Conservation (phyloP, 2,329 filamentous ascomycete species). For the Ceratocystis cubensis region DNA sequence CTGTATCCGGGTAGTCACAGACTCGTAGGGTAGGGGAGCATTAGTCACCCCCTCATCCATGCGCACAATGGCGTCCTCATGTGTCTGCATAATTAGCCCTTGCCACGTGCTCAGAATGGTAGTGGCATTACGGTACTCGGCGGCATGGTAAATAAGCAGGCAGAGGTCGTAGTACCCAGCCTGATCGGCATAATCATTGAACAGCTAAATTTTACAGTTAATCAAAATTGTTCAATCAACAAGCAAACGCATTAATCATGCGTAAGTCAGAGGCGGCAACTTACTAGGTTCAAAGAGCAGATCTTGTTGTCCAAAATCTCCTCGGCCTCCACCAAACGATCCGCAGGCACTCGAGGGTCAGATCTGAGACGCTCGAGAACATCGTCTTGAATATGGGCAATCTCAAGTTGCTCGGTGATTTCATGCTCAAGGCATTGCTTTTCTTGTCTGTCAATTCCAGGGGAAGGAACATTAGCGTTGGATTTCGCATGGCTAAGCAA, state of each 20-base stretch:
- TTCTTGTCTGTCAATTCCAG: constrained; percentile 62
- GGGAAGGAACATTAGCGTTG: constrained; percentile 74
- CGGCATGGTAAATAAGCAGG: constrained; percentile 80
- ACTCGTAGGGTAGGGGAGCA: constrained; percentile 51
- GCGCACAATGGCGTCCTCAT: constrained; percentile 41
- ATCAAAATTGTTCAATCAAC: neutral
- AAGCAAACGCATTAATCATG: neutral
- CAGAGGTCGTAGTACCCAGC: constrained; percentile 90
- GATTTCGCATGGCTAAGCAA: constrained; percentile 84
- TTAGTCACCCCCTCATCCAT: constrained; percentile 26
- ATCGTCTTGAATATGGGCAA: constrained; percentile 92
- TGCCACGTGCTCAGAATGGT: constrained; percentile 79
- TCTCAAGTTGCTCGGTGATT: constrained; percentile 74
- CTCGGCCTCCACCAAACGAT: constrained; percentile 52
- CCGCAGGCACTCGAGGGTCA: constrained; percentile 55
- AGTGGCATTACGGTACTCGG: constrained; percentile 77
- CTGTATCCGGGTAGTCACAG: constrained; percentile 50
- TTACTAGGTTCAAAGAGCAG: constrained; percentile 60
- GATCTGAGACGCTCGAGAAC: constrained; percentile 63
- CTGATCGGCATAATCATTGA: constrained; percentile 80
- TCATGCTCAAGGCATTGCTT: constrained; percentile 78
- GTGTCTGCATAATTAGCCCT: constrained; percentile 61
- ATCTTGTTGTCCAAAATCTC: constrained; percentile 65
- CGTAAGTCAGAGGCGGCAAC: constrained; percentile 26
- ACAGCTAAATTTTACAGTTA: constrained; percentile 47